Percentiles rank a stretch among this genome's conserved stretches.
Evolutionary conservation across 2,329 filamentous ascomycete species (phyloP).

Genomic region (Ploettnerulaceae sp.): DNA sequence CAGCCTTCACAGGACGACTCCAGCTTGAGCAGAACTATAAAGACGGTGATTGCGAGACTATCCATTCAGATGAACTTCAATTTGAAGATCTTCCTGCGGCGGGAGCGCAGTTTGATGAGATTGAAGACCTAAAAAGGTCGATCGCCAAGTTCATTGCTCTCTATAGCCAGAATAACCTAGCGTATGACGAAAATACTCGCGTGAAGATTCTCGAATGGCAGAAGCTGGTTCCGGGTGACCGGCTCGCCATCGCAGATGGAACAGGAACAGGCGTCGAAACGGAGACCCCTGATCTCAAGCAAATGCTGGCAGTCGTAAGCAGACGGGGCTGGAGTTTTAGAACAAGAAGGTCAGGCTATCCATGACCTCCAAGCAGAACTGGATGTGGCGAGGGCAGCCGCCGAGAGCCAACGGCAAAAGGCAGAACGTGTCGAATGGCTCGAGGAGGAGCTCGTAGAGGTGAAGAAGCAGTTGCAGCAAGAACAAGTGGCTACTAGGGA

Average conservation of each 20-base stretch:
- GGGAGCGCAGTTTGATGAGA: conserved; percentile 8
- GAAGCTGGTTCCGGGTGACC: conserved; percentile 12
- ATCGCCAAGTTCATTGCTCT: conserved; percentile 22
- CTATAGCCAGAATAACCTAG: conserved; percentile 17
- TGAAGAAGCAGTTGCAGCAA: no score
- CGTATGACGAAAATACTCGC: conserved; percentile 19
- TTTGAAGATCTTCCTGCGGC: conserved; percentile 20
- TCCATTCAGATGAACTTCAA: conserved; percentile 22
- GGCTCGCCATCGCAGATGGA: conserved; percentile 15
- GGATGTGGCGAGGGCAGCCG: conserved; percentile 12
- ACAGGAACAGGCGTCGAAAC: conserved; percentile 12
- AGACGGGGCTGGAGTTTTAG: conserved; percentile 17
- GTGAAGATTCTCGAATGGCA: conserved; percentile 21
- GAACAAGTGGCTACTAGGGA: no score
- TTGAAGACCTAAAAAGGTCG: conserved; percentile 19
- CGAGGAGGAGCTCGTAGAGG: no score
- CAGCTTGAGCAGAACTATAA: conserved; percentile 21
- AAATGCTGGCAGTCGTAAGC: conserved; percentile 18
- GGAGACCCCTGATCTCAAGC: conserved; percentile 16
- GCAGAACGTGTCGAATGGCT: conserved; percentile 1
- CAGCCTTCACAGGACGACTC: conserved; percentile 17
- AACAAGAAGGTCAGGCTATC: conserved; percentile 18
- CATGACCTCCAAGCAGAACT: conserved; percentile 20
- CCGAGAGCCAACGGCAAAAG: conserved; percentile 5
- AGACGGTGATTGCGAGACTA: conserved; percentile 20